Evolutionary conservation across 2,329 filamentous ascomycete genomes (phyloP).

Genomic region (Teratosphaeria gauchensis): DNA sequence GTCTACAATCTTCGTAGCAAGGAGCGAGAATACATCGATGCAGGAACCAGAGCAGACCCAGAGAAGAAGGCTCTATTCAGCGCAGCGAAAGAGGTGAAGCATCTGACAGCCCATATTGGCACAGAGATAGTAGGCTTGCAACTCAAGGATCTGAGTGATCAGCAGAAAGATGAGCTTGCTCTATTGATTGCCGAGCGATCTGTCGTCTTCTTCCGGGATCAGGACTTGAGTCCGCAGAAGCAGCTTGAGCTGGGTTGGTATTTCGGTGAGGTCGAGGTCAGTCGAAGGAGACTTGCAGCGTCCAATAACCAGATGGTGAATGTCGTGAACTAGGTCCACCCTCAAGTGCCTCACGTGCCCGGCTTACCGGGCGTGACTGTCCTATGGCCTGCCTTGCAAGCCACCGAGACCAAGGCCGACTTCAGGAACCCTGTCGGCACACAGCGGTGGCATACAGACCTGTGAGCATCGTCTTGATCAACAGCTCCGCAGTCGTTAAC

Average conservation of each 20-base stretch:
- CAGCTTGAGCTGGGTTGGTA: conserved; percentile 54
- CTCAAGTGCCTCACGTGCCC: conserved; percentile 53
- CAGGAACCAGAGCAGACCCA: conserved; percentile 51
- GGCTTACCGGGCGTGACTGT: conserved; percentile 40
- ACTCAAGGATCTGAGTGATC: conserved; percentile 49
- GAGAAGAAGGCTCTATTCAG: conserved; percentile 44
- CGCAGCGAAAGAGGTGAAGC: conserved; percentile 39
- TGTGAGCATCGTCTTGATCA: background rate
- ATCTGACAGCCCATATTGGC: conserved; percentile 53
- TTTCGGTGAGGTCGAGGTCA: conserved; percentile 51
- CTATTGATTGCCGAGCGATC: conserved; percentile 51
- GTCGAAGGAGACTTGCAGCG: background rate
- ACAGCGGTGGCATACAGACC: conserved; percentile 51
- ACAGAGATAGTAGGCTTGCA: conserved; percentile 57
- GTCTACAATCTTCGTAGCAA: conserved; percentile 54
- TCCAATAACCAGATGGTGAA: background rate
- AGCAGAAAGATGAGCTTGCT: conserved; percentile 41
- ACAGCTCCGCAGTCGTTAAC: background rate
- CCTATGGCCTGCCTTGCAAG: conserved; percentile 56
- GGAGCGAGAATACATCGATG: conserved; percentile 44
- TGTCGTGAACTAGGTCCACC: conserved; percentile 41
- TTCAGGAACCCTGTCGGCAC: conserved; percentile 61
- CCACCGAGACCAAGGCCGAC: conserved; percentile 49
- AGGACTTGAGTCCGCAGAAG: conserved; percentile 51
- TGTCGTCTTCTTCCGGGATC: conserved; percentile 59